Percentiles rank a stretch among this genome's conserved stretches.
phyloP scores from a whole-genome alignment of 257 asterid species.

The Salvia miltiorrhiza region DNA sequence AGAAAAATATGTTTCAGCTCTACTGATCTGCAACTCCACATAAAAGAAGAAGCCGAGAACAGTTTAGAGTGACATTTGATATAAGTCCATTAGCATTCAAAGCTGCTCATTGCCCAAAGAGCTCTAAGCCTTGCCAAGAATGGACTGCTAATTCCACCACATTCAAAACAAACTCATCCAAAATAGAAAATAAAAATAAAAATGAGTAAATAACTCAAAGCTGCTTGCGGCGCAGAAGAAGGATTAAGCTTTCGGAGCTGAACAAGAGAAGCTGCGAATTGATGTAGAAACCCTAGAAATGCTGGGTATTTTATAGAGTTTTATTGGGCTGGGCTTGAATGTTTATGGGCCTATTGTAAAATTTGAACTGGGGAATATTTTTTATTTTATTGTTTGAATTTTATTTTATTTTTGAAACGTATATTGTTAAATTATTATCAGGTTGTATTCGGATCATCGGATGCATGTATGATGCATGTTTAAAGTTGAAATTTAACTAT shows the following conservation, averaged over 20 bases:
- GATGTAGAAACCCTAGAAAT: not conserved
- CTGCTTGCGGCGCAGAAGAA: not conserved
- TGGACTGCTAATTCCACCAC: slow-evolving; percentile 30
- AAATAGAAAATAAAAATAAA: not conserved
- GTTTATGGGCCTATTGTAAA: not conserved
- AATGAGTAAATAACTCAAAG: not conserved
- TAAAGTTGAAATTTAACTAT: too few species aligned
- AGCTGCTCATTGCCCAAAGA: slow-evolving; percentile 38
- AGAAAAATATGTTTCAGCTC: slow-evolving; percentile 34
- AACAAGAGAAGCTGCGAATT: not conserved
- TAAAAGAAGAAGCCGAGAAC: slow-evolving; percentile 30
- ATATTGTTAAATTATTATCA: too few species aligned
- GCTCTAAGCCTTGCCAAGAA: slow-evolving; percentile 56
- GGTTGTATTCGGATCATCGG: too few species aligned
- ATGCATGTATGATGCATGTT: too few species aligned
- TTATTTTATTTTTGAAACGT: too few species aligned
- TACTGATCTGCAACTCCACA: slow-evolving; percentile 54
- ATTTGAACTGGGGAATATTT: too few species aligned
- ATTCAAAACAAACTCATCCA: not conserved
- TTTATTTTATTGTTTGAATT: too few species aligned
- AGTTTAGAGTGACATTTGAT: slow-evolving; percentile 43
- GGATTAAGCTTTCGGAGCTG: not conserved
- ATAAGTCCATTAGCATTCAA: slow-evolving; percentile 64
- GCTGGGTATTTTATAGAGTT: not conserved
- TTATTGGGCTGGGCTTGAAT: not conserved